A percentile compares a stretch with the other conserved stretches of the same genome.
Conservation (phyloP, 2,329 filamentous ascomycete species). For the Monilinia laxa region DNA sequence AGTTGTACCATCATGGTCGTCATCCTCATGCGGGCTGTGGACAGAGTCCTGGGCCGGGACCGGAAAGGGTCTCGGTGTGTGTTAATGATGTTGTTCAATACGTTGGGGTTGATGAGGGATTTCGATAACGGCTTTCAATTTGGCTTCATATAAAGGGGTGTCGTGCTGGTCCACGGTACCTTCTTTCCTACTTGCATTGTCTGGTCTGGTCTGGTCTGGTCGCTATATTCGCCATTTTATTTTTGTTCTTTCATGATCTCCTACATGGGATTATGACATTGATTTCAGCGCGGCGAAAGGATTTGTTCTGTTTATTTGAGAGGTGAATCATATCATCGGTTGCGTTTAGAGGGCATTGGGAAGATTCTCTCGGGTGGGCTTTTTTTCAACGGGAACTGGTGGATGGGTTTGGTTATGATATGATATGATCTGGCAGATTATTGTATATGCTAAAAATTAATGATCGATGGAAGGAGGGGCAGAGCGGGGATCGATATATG, state of each 20-base stretch:
- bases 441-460: slow-evolving; percentile 16
- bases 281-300: slow-evolving; percentile 14
- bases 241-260: background rate
- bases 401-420: background rate
- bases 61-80: background rate
- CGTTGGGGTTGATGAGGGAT: background rate
- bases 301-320: background rate
- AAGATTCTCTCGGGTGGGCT: background rate
- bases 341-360: slow-evolving; percentile 12
- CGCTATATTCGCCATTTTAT: too few species aligned
- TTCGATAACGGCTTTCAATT: background rate
- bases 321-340: background rate
- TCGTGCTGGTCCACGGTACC: background rate
- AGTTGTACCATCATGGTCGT: background rate
- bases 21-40: background rate
- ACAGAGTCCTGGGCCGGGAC: slow-evolving; percentile 9
- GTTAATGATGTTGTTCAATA: background rate
- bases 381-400: background rate
- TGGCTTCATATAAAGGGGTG: too few species aligned
- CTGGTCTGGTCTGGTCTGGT: too few species aligned
- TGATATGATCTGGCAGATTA: background rate
- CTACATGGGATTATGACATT: background rate
- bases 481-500: background rate
- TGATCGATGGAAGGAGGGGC: background rate
- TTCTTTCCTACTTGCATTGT: background rate